A percentile compares a stretch with the other conserved stretches of the same genome.
phyloP scores from a whole-genome alignment of 352 stramenopile species.

The Pythium biforme region DNA sequence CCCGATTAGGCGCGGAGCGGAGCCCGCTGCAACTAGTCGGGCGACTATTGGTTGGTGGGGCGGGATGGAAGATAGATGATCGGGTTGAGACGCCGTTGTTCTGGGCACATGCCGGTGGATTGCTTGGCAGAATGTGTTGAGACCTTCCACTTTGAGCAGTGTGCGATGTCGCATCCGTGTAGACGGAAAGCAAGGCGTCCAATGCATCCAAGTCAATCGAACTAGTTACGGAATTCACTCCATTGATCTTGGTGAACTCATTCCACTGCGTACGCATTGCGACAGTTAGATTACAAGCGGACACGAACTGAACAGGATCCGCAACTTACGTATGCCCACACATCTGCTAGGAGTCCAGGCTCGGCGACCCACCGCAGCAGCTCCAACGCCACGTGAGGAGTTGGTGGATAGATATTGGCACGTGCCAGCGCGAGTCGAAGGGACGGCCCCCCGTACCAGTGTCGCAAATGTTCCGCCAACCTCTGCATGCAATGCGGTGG shows the following conservation, averaged over 20 bases:
- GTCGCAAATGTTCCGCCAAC: constrained; percentile 41
- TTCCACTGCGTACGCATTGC: constrained; percentile 30
- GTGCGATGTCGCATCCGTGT: constrained; percentile 7
- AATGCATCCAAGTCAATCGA: constrained; percentile 63
- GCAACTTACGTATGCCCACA: constrained; percentile 44
- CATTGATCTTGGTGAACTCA: constrained; percentile 35
- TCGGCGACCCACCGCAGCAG: constrained; percentile 37
- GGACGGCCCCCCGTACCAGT: constrained; percentile 43
- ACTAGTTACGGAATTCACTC: constrained; percentile 11
- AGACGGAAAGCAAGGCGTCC: constrained; percentile 44
- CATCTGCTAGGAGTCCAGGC: constrained; percentile 34
- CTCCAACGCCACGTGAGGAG: constrained; percentile 31
- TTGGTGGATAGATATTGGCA: constrained; percentile 40
- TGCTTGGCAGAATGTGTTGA: background rate
- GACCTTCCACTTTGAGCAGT: background rate
- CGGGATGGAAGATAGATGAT: constrained; percentile 8
- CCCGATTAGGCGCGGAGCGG: background rate
- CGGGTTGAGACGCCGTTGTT: background rate
- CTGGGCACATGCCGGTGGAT: background rate
- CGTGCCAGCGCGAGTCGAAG: constrained; percentile 52
- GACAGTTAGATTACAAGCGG: background rate
- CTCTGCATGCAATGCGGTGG: constrained; percentile 33
- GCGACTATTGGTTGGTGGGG: background rate
- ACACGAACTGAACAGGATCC: no score
- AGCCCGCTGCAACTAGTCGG: background rate